These are phyloP conservation scores for Letharia lupina DNA, from an alignment of 495 filamentous ascomycete genomes.

Conservation along the genomic window DNA sequence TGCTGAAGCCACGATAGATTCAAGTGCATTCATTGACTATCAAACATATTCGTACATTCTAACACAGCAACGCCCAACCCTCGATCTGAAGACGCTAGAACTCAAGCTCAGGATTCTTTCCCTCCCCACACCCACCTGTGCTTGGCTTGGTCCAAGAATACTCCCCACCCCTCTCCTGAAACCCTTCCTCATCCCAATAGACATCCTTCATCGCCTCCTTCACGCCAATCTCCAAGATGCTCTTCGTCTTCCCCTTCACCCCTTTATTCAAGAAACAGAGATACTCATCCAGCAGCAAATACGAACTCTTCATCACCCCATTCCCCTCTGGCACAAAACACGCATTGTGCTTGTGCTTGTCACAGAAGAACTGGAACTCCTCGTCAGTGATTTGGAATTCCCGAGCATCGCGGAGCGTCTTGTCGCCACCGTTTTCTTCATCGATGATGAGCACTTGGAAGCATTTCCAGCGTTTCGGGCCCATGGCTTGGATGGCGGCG, in stretches of 20 bases:
- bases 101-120: constrained; percentile 11
- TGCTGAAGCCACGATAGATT: too few relatives aligned
- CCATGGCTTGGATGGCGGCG: constrained; percentile 31
- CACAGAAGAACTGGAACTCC: constrained; percentile 42
- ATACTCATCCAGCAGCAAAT: constrained; percentile 47
- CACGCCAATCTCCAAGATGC: constrained; percentile 47
- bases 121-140: constrained; percentile 5
- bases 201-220: constrained; percentile 40
- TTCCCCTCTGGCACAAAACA: constrained; percentile 45
- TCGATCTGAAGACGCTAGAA: background rate
- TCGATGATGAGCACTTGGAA: constrained; percentile 50
- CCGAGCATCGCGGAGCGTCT: constrained; percentile 38
- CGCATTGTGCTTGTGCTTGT: constrained; percentile 35
- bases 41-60: too few relatives aligned
- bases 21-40: too few relatives aligned
- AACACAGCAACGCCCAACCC: background rate
- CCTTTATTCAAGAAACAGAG: constrained; percentile 47
- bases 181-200: constrained; percentile 44
- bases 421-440: constrained; percentile 45
- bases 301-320: constrained; percentile 39
- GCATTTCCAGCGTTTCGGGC: constrained; percentile 51
- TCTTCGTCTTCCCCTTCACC: constrained; percentile 31
- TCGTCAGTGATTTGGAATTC: constrained; percentile 43
- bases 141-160: constrained; percentile 44
- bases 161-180: constrained; percentile 40